phyloP scores from a whole-genome alignment of 2,329 filamentous ascomycete species.

The Metarhizium humberi region DNA sequence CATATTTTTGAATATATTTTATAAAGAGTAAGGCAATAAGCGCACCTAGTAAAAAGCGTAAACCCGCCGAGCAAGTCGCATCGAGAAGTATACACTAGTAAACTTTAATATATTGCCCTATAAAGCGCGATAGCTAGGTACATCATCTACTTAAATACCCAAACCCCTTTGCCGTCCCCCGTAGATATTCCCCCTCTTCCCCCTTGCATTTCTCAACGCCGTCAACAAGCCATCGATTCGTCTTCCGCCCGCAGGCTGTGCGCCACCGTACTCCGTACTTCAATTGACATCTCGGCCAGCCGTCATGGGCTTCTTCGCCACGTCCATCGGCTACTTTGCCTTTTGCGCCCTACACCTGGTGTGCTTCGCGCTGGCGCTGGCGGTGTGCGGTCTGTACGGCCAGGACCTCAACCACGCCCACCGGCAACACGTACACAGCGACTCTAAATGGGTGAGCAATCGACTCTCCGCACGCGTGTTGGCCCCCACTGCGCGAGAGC shows the following conservation, averaged over 20 bases:
- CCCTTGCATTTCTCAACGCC: background rate
- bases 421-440: slow-evolving; percentile 37
- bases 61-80: no score
- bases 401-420: slow-evolving; percentile 51
- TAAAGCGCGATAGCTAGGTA: no score
- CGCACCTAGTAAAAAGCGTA: slow-evolving; percentile 7
- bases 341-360: slow-evolving; percentile 60
- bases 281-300: slow-evolving; percentile 6
- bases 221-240: background rate
- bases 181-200: no score
- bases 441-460: slow-evolving; percentile 60
- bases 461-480: background rate
- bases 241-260: background rate
- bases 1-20: no score
- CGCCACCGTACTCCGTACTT: no score
- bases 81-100: no score
- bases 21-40: no score
- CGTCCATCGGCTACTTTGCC: slow-evolving; percentile 38
- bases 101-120: no score
- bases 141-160: no score
- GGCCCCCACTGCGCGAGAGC: background rate
- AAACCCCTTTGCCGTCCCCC: no score
- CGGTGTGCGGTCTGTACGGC: slow-evolving; percentile 72
- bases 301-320: slow-evolving; percentile 36
- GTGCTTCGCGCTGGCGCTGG: slow-evolving; percentile 67